A percentile compares a stretch with the other conserved stretches of the same genome.
Conservation (phyloP, 2,329 filamentous ascomycete species). For the Xenosphaeropsis pyriputrescens region DNA sequence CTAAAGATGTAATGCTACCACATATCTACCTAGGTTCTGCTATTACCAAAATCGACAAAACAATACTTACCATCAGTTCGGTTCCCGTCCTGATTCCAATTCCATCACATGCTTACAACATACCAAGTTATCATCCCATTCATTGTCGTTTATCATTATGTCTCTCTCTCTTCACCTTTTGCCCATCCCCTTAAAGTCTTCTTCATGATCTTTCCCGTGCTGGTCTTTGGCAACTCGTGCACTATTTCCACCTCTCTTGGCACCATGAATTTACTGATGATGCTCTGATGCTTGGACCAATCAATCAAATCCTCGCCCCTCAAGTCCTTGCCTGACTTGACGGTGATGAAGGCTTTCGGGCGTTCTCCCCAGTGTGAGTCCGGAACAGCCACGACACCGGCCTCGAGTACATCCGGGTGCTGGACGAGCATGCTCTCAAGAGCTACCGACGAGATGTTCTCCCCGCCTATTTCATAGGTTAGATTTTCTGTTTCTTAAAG, state of each 20-base stretch:
- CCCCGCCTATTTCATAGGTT: constrained; percentile 47
- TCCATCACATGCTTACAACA: no score
- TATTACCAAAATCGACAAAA: no score
- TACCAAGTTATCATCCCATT: no score
- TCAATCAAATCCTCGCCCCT: constrained; percentile 57
- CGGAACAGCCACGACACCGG: constrained; percentile 73
- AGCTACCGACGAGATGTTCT: constrained; percentile 92
- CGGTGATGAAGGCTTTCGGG: constrained; percentile 86
- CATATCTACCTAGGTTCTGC: no score
- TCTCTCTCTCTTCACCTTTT: constrained; percentile 29
- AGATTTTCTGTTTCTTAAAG: neutral
- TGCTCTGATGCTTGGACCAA: constrained; percentile 72
- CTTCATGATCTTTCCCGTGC: constrained; percentile 93
- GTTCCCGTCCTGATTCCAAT: no score
- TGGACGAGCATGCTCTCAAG: constrained; percentile 80
- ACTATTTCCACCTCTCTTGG: constrained; percentile 62
- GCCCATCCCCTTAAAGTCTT: constrained; percentile 84
- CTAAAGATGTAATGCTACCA: no score
- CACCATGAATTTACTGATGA: constrained; percentile 86
- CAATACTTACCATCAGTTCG: no score
- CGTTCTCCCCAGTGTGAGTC: constrained; percentile 91
- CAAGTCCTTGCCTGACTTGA: constrained; percentile 50
- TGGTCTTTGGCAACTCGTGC: constrained; percentile 86
- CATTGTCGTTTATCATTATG: no score
- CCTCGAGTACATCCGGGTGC: constrained; percentile 82